Percentiles rank a stretch among this genome's conserved stretches.
Evolutionary conservation across 768 basidiomycete species (phyloP).

Genomic region (Russula virescens): DNA sequence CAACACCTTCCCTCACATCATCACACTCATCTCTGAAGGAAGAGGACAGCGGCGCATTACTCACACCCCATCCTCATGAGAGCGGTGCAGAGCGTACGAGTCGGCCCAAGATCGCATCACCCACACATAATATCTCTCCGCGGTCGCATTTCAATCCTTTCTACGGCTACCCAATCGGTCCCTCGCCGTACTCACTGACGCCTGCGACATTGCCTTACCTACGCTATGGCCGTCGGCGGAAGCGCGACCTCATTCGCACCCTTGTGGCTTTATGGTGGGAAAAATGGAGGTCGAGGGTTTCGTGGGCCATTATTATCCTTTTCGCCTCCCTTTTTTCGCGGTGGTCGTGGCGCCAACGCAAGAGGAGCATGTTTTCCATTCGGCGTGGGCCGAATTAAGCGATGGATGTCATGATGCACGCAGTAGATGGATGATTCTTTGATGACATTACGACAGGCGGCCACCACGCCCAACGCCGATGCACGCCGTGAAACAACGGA

Average conservation of each 20-base stretch:
- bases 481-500: conserved; percentile 7
- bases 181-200: conserved; percentile 29
- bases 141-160: conserved; percentile 65
- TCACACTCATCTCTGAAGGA: conserved; percentile 4
- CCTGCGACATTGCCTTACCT: conserved; percentile 39
- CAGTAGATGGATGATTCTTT: conserved; percentile 6
- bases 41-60: conserved; percentile 1
- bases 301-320: conserved; percentile 30
- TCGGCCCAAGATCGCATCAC: conserved; percentile 21
- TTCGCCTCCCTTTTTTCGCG: conserved; percentile 29
- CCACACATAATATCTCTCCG: conserved; percentile 35
- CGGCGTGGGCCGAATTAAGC: conserved; percentile 9
- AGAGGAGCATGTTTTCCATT: conserved; percentile 19
- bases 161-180: conserved; percentile 59
- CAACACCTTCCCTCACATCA: conserved; percentile 8
- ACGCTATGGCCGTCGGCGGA: conserved; percentile 58
- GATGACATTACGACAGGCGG: conserved; percentile 14
- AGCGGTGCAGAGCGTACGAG: background rate
- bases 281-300: conserved; percentile 40
- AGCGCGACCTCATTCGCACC: conserved; percentile 60
- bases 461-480: conserved; percentile 8
- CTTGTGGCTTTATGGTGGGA: conserved; percentile 60
- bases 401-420: conserved; percentile 16
- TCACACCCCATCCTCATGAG: background rate
- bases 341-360: conserved; percentile 20